Evolutionary conservation across 2,329 filamentous ascomycete species (phyloP).

Genomic region (Fusarium tanahbumbuense): DNA sequence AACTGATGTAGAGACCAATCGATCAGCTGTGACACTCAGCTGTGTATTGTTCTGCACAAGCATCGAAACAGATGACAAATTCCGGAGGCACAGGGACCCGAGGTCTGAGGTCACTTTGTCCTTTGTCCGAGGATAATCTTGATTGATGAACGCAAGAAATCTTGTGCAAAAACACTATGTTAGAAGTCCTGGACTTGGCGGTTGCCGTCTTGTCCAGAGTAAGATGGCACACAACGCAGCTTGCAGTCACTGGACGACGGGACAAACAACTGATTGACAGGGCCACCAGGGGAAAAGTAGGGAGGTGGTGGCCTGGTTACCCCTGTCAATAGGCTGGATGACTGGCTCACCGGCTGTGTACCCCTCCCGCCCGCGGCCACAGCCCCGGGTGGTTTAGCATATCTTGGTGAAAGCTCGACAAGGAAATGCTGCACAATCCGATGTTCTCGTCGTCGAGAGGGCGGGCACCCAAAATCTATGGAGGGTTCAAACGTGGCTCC

Average conservation of each 20-base stretch:
- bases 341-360: slow-evolving; percentile 43
- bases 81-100: slow-evolving; percentile 13
- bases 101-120: slow-evolving; percentile 15
- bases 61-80: slow-evolving; percentile 1
- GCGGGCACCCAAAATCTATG: slow-evolving; percentile 30
- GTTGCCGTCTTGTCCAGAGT: slow-evolving; percentile 12
- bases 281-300: slow-evolving; percentile 26
- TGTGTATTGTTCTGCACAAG: slow-evolving; percentile 21
- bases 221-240: slow-evolving; percentile 10
- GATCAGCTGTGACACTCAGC: slow-evolving; percentile 4
- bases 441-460: slow-evolving; percentile 23
- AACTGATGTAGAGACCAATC: slow-evolving; percentile 1
- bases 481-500: slow-evolving; percentile 43
- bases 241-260: slow-evolving; percentile 11
- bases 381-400: slow-evolving; percentile 30
- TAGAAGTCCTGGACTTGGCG: slow-evolving; percentile 3
- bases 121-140: background rate
- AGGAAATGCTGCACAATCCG: slow-evolving; percentile 16
- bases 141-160: background rate
- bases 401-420: slow-evolving; percentile 22
- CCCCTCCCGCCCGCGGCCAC: slow-evolving; percentile 36
- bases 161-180: slow-evolving; percentile 16
- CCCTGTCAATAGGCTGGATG: slow-evolving; percentile 41
- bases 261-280: slow-evolving; percentile 33
- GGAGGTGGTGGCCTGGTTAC: slow-evolving; percentile 25